Evolutionary conservation across 2,329 filamentous ascomycete genomes (phyloP).

Genomic region (Calonectria hawksworthii): DNA sequence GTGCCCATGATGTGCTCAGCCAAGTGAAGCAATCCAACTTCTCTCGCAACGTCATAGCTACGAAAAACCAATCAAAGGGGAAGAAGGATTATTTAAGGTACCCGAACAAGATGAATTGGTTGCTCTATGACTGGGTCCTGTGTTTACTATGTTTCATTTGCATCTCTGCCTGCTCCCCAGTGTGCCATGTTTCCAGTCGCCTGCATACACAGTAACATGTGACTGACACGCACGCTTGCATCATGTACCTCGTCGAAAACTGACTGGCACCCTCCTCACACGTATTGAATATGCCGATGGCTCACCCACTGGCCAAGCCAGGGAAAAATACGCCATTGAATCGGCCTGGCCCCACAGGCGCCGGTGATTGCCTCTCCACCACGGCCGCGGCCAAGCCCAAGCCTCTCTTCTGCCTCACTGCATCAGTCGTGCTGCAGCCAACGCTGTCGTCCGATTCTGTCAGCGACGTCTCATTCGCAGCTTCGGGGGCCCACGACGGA

Average conservation of each 20-base stretch:
- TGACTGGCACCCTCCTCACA: neutral
- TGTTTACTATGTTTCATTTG: neutral
- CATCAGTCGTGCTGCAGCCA: neutral
- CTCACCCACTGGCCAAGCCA: neutral
- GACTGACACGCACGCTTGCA: neutral
- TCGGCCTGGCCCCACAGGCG: constrained; percentile 3
- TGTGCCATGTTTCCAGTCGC: neutral
- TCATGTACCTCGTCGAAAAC: neutral
- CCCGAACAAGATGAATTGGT: neutral
- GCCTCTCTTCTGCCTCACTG: neutral
- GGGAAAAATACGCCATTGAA: neutral
- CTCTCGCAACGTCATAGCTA: neutral
- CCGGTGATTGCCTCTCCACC: neutral
- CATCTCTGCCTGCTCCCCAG: neutral
- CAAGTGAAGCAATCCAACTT: neutral
- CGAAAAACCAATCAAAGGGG: neutral
- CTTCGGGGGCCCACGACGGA: constrained; percentile 9
- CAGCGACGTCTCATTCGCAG: constrained; percentile 10
- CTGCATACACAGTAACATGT: neutral
- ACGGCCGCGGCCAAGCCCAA: neutral
- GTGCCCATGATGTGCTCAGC: neutral
- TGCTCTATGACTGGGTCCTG: neutral
- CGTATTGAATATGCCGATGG: neutral
- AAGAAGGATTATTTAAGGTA: no score
- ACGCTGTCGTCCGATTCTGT: neutral